Percentiles rank a stretch among this genome's conserved stretches.
phyloP scores from a whole-genome alignment of 768 basidiomycete species.

The Galerina sulciceps region DNA sequence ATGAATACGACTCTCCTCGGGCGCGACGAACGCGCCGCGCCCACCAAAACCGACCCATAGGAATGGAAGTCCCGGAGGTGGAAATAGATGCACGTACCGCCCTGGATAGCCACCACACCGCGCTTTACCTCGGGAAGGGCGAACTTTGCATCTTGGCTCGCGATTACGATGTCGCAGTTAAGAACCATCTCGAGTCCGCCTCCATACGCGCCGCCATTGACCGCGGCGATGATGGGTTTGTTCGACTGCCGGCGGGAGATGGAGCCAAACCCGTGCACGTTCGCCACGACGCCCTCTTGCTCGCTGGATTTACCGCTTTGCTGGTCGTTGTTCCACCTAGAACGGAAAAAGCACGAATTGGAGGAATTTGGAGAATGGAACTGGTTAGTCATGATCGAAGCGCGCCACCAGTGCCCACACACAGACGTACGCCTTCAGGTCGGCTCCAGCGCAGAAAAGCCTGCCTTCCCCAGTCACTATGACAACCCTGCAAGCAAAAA shows the following conservation, averaged over 20 bases:
- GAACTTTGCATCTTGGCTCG: slow-evolving; percentile 68
- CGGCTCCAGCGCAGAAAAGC: slow-evolving; percentile 80
- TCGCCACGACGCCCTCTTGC: slow-evolving; percentile 41
- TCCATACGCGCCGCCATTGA: slow-evolving; percentile 73
- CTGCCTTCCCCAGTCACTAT: slow-evolving; percentile 77
- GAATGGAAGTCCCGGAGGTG: background rate
- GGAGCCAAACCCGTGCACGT: slow-evolving; percentile 69
- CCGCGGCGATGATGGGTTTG: slow-evolving; percentile 84
- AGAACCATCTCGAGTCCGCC: slow-evolving; percentile 71
- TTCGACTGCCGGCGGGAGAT: slow-evolving; percentile 68
- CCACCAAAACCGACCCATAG: too few species aligned
- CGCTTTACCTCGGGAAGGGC: slow-evolving; percentile 80
- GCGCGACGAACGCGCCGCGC: background rate
- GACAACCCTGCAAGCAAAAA: slow-evolving; percentile 62
- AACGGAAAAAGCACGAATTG: background rate
- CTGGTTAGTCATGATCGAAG: background rate
- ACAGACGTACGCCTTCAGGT: slow-evolving; percentile 67
- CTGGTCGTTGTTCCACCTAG: slow-evolving; percentile 66
- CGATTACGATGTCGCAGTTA: slow-evolving; percentile 80
- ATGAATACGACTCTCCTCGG: background rate
- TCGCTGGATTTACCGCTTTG: slow-evolving; percentile 46
- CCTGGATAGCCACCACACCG: slow-evolving; percentile 74
- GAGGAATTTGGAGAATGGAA: background rate
- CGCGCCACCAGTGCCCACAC: too few species aligned
- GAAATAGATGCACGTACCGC: slow-evolving; percentile 48